These are phyloP conservation scores for Erodium maritimum DNA, from an alignment of 345 rosid genomes.

Conservation along the genomic window DNA sequence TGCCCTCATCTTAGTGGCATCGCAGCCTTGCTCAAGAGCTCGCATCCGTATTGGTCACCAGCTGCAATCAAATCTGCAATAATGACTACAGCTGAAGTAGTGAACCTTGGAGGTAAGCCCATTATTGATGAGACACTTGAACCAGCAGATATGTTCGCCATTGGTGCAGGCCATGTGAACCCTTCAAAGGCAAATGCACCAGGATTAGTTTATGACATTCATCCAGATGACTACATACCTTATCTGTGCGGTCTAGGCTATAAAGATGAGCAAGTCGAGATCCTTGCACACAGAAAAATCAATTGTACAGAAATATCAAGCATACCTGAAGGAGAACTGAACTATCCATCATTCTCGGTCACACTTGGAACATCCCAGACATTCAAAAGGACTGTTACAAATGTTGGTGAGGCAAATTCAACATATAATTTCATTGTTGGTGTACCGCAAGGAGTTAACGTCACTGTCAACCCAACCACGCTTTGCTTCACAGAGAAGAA, in stretches of 20 bases:
- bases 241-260: conserved; percentile 31
- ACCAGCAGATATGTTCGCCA: conserved; percentile 28
- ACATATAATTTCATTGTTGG: conserved; percentile 11
- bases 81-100: conserved; percentile 27
- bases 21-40: conserved; percentile 27
- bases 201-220: conserved; percentile 33
- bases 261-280: conserved; percentile 10
- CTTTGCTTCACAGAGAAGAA: conserved; percentile 23
- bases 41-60: conserved; percentile 38
- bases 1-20: conserved; percentile 47
- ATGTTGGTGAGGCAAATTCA: conserved; percentile 28
- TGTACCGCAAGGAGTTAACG: conserved; percentile 23
- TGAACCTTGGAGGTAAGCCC: conserved; percentile 22
- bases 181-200: conserved; percentile 36
- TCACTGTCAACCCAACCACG: conserved; percentile 24
- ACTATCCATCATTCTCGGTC: conserved; percentile 35
- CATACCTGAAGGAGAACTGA: conserved; percentile 23
- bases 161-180: conserved; percentile 42
- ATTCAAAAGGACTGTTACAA: conserved; percentile 31
- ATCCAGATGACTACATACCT: conserved; percentile 30
- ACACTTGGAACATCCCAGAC: conserved; percentile 28
- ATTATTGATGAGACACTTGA: conserved; percentile 24
- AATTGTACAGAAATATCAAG: conserved; percentile 5
- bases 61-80: conserved; percentile 44
- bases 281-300: conserved; percentile 12